Evolutionary conservation across 108 stramenopile genomes (phyloP).

Genomic region (Cyclotella kingstonii): DNA sequence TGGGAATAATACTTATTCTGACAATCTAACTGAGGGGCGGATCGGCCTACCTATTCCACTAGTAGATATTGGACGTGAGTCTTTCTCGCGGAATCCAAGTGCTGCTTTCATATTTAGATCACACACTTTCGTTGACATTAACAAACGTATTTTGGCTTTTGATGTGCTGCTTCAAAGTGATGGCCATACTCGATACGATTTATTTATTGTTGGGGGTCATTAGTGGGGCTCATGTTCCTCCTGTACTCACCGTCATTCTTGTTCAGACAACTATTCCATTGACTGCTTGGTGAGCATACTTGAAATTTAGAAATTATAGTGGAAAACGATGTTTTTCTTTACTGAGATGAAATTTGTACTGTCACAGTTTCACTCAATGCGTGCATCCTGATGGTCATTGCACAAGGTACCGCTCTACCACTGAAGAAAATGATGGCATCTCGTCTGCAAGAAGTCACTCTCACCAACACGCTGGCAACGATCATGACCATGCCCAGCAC

Average conservation of each 20-base stretch:
- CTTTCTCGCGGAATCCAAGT: no score
- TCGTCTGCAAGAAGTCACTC: slow-evolving; percentile 5
- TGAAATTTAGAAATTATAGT: neutral
- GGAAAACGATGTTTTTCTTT: neutral
- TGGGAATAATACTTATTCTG: neutral
- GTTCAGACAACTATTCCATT: slow-evolving; percentile 76
- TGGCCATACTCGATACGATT: slow-evolving; percentile 82
- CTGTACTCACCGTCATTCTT: slow-evolving; percentile 80
- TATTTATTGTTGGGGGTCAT: slow-evolving; percentile 72
- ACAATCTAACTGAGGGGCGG: slow-evolving; percentile 8
- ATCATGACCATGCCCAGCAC: neutral
- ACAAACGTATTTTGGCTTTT: neutral
- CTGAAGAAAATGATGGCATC: neutral
- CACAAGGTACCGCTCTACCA: slow-evolving; percentile 10
- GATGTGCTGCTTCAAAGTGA: slow-evolving; percentile 33
- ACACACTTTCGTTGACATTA: neutral
- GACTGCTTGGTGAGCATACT: slow-evolving; percentile 53
- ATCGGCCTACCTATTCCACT: slow-evolving; percentile 54
- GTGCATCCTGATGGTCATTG: slow-evolving; percentile 66
- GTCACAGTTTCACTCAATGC: slow-evolving; percentile 56
- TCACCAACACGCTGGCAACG: neutral
- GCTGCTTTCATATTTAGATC: neutral
- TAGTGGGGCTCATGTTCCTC: slow-evolving; percentile 75
- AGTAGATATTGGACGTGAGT: slow-evolving; percentile 71
- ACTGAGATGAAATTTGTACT: no score